Conservation (phyloP, 2,329 filamentous ascomycete genomes). For the Trichophyton equinum region DNA sequence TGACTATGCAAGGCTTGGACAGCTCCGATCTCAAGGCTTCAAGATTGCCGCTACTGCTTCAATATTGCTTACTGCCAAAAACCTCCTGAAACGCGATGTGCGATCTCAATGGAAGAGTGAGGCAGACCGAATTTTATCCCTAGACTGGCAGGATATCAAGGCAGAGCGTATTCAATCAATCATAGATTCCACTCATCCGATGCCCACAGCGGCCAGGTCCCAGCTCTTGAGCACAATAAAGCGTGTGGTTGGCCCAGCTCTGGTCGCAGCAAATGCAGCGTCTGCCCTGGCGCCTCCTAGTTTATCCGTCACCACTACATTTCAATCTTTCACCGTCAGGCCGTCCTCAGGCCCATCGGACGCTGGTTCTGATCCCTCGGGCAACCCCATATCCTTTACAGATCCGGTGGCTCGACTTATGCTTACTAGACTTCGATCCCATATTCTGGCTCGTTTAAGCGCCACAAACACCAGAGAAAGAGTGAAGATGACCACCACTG, state of each 20-base stretch:
- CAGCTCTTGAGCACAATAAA: conserved; percentile 37
- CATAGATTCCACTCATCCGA: conserved; percentile 37
- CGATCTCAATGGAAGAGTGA: conserved; percentile 53
- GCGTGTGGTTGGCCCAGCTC: conserved; percentile 44
- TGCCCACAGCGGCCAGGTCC: conserved; percentile 34
- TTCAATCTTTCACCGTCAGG: background rate
- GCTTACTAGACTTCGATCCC: conserved; percentile 45
- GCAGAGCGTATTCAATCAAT: conserved; percentile 34
- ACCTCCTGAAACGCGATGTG: conserved; percentile 51
- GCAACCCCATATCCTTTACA: conserved; percentile 34
- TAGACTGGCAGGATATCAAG: conserved; percentile 32
- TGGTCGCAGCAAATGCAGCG: conserved; percentile 25
- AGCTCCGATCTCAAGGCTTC: conserved; percentile 42
- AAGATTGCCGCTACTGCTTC: conserved; percentile 49
- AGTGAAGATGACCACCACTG: conserved; percentile 45
- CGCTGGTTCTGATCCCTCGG: conserved; percentile 18
- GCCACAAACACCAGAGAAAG: conserved; percentile 50
- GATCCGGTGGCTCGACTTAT: conserved; percentile 51
- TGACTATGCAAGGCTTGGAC: conserved; percentile 42
- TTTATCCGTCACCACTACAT: conserved; percentile 1
- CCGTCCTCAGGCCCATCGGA: conserved; percentile 11
- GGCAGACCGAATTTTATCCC: conserved; percentile 46
- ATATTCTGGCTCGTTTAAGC: conserved; percentile 42
- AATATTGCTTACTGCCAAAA: conserved; percentile 53
- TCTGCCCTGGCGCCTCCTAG: conserved; percentile 11